These are phyloP conservation scores for Rubia tinctorum DNA, from an alignment of 305 asterid species.

Conservation along the genomic window DNA sequence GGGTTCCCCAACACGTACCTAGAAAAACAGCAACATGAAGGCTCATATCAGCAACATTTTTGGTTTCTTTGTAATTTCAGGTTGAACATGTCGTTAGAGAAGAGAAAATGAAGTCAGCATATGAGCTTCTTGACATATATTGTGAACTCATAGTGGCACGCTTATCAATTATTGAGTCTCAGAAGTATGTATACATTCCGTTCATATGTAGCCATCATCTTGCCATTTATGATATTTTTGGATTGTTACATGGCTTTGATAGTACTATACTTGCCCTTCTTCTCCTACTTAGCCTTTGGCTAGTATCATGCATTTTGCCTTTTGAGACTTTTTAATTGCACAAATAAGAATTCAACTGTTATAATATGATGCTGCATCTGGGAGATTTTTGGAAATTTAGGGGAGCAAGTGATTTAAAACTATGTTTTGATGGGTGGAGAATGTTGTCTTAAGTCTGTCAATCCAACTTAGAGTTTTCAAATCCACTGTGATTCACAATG, in stretches of 20 bases:
- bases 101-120: conserved; percentile 95
- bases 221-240: background rate
- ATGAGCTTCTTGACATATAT: conserved; percentile 83
- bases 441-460: background rate
- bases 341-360: background rate
- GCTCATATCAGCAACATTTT: background rate
- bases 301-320: background rate
- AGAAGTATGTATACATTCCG: conserved; percentile 55
- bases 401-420: background rate
- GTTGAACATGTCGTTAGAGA: conserved; percentile 96
- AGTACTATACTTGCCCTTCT: background rate
- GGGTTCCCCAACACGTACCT: conserved; percentile 22
- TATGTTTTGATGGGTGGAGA: background rate
- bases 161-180: conserved; percentile 80
- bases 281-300: background rate
- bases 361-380: background rate
- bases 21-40: background rate
- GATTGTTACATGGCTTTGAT: background rate
- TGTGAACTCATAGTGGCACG: conserved; percentile 89
- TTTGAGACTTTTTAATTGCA: background rate
- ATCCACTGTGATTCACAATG: background rate
- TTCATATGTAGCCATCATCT: background rate
- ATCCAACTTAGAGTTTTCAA: background rate
- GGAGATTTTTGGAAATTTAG: background rate
- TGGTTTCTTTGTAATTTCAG: conserved; percentile 37